Base-by-base conservation (phyloP, 257 asterid genomes). In the Cynanchum wilfordii region DNA sequence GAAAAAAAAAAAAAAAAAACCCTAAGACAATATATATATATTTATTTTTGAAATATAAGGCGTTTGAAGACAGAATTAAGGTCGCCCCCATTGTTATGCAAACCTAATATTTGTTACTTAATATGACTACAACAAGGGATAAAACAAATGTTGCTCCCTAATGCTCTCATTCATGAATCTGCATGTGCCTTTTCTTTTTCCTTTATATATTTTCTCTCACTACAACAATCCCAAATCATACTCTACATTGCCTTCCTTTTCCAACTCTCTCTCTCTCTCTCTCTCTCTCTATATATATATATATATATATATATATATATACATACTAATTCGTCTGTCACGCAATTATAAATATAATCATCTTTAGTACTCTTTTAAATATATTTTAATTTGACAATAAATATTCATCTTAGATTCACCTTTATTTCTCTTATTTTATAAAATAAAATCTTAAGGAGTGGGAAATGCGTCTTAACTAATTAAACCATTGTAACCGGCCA, bases 91-190 rank as follows among this genome's bases (percentile, higher is more conserved):
- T 82, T 82, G 81, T 75, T 71, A 76, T 78, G 79, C 76, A 77
- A 83, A 82, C 84, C 89, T 80, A 84, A 80, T 72, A 73, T 76
- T 66, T 81, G 81, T 75, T 52, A 73, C 84, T 73, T 73, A 74
- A 68, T 76, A 45, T 77, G 83, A 56, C 78, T 75, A 79, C 27
- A 63, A 42, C 19, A 25, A 7, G 13, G 5, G 30, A 66, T 54
- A 54, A 66, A 54, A 54, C 78, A 66, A 62, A 55, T 19, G 25
- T 9, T 55, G 47, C 27, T 42, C 19, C 80, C 51, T 64, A 70
- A 63, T 70, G 50, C 59, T 44, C 68, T 68, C 72, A 64, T 64
- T 38, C 72, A 45, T 68, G 55, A 70, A 51, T 70, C n/a, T 33
- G 76, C 76, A 70, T 64, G 80, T 47, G 73, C 13, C 16, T 12